Evolutionary conservation across 2,329 filamentous ascomycete species (phyloP).

Genomic region (Stachybotrys chlorohalonatus): DNA sequence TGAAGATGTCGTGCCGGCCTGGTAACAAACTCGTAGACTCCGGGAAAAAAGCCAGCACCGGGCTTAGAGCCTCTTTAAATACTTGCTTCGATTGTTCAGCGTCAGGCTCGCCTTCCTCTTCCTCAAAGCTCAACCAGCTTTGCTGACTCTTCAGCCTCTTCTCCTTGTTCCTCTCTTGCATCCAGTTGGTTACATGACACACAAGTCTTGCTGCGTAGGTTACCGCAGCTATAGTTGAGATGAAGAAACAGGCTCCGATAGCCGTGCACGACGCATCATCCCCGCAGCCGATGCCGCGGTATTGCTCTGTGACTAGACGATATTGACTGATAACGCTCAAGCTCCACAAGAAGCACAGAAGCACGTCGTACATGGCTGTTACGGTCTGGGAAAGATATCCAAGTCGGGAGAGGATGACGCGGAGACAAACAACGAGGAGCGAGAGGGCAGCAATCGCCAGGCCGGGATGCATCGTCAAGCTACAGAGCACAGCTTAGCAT

Average conservation of each 20-base stretch:
- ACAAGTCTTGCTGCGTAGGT: slow-evolving; percentile 10
- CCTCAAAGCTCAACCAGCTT: neutral
- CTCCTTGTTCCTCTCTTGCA: slow-evolving; percentile 5
- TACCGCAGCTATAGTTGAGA: slow-evolving; percentile 10
- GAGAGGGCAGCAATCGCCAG: slow-evolving; percentile 19
- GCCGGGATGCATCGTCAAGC: neutral
- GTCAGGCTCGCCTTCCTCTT: neutral
- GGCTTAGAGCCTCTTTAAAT: slow-evolving; percentile 13
- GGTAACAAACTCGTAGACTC: slow-evolving; percentile 1
- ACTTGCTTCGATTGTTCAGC: neutral
- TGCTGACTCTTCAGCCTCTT: slow-evolving; percentile 3
- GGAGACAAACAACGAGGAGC: slow-evolving; percentile 15
- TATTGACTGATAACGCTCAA: slow-evolving; percentile 4
- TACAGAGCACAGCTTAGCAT: neutral
- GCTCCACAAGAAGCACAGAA: slow-evolving; percentile 17
- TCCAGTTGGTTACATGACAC: neutral
- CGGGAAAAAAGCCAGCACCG: slow-evolving; percentile 23
- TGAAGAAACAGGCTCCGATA: neutral
- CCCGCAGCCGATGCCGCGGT: slow-evolving; percentile 1
- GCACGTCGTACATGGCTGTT: slow-evolving; percentile 17
- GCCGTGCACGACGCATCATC: neutral
- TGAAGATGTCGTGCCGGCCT: neutral
- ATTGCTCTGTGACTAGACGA: neutral
- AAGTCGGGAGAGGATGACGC: slow-evolving; percentile 11
- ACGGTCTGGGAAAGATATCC: slow-evolving; percentile 13